These are phyloP conservation scores for Emmonsiellopsis sp. DNA, from an alignment of 2,329 filamentous ascomycete genomes.

Conservation along the genomic window DNA sequence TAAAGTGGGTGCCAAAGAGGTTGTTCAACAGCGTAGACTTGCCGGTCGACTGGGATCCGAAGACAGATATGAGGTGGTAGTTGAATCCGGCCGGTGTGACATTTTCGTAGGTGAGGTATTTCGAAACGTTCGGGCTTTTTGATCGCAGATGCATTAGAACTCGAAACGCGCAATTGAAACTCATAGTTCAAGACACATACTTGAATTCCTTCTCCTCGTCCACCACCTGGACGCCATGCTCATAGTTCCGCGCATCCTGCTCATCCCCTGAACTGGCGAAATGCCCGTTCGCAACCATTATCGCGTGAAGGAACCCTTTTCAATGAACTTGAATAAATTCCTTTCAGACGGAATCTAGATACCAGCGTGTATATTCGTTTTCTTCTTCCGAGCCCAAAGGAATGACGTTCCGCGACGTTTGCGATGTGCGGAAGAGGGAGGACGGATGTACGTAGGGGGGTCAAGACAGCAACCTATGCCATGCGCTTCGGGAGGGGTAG, in stretches of 20 bases:
- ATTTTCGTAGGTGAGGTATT: slow-evolving; percentile 70
- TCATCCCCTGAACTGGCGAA: slow-evolving; percentile 34
- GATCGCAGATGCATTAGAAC: background rate
- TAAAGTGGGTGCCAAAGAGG: slow-evolving; percentile 91
- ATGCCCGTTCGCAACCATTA: slow-evolving; percentile 37
- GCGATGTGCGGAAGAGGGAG: background rate
- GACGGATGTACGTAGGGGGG: background rate
- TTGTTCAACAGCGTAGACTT: slow-evolving; percentile 96
- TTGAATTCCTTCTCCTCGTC: slow-evolving; percentile 97
- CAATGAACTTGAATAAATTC: background rate
- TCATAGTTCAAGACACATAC: slow-evolving; percentile 43
- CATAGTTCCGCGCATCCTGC: slow-evolving; percentile 46
- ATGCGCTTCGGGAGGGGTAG: background rate
- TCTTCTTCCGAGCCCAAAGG: background rate
- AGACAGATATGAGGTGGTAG: slow-evolving; percentile 98
- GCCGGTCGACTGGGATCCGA: slow-evolving; percentile 95
- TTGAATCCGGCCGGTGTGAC: slow-evolving; percentile 90
- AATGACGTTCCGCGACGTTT: background rate
- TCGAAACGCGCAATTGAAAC: background rate
- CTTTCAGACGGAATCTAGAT: background rate
- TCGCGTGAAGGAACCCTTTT: slow-evolving; percentile 16
- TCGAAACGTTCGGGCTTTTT: slow-evolving; percentile 61
- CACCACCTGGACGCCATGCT: slow-evolving; percentile 93
- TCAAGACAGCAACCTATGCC: background rate
- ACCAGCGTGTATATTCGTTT: background rate